Base-by-base conservation (phyloP, 306 rosid species). In the Abrus precatorius region DNA sequence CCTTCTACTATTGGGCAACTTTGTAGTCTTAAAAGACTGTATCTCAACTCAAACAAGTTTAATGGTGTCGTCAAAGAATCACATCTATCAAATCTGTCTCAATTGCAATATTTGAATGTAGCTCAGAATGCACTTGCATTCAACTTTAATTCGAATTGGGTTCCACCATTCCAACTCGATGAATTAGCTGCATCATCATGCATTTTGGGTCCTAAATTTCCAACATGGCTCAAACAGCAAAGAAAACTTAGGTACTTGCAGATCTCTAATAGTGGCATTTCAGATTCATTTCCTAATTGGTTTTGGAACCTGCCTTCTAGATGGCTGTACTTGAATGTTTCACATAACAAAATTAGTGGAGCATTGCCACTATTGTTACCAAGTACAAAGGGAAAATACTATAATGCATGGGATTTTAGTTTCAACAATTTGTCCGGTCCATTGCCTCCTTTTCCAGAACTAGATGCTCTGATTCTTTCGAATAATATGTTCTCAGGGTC, bases 141-240 rank as follows among this genome's bases (percentile, higher is more conserved):
- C n/a, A n/a, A n/a, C n/a, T n/a, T n/a, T 55, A 74, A 77, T 29
- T 44, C 62, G 7, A 9, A 74, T 32, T 81, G 82, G 83, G 54
- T 78, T 14, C 86, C 90, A 48, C 77, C 86, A 5, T 84, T 84
- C 3, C 80, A 74, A 33, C 9, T 87, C 1, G 0, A 0, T 0
- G 0, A 0, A 0, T 20, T 87, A 20, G 1, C 0, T 29, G 43
- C 82, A 69, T 27, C 57, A n/a, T 78, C 75, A 1, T 78, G 83
- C 52, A 83, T 13, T 9, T 63, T 83, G 0, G 87, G 89, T 32
- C 86, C 87, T 3, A n/a, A 54, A 2, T 88, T 88, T 63, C 89
- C 91, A 2, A 5, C 11, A 9, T 88, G 89, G 89, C 66, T 88
- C 14, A 80, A 68, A 28, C n/a, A 81, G n/a, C 87, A 85, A 47